Evolutionary conservation across 108 stramenopile species (phyloP).

Genomic region (Licmophora abbreviata): DNA sequence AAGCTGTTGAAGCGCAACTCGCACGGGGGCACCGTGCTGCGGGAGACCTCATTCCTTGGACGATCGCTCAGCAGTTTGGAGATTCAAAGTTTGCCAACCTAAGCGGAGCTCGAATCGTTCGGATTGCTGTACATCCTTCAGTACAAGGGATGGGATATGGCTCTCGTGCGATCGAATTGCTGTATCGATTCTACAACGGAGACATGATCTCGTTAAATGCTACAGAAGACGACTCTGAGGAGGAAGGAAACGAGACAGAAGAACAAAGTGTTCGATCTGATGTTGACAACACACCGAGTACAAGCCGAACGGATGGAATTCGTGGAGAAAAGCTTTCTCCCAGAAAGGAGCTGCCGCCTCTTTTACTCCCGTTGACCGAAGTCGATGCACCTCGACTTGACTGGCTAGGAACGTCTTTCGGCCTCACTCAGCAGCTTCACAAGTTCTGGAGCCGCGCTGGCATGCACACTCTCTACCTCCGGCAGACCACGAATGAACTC

Average conservation of each 20-base stretch:
- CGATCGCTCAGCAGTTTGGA: conserved; percentile 98
- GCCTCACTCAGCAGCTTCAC: conserved; percentile 85
- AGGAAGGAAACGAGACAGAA: conserved; percentile 19
- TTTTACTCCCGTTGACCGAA: conserved; percentile 84
- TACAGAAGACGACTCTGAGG: conserved; percentile 25
- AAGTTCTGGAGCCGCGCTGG: conserved; percentile 90
- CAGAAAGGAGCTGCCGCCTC: conserved; percentile 93
- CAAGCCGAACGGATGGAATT: conserved; percentile 23
- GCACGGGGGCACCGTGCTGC: conserved; percentile 90
- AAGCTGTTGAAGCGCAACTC: conserved; percentile 89
- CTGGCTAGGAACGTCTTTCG: conserved; percentile 96
- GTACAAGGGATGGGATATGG: conserved; percentile 98
- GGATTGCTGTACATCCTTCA: conserved; percentile 96
- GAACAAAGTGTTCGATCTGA: conserved; percentile 21
- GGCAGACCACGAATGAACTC: conserved; percentile 97
- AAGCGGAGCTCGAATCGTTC: conserved; percentile 94
- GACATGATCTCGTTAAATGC: conserved; percentile 71
- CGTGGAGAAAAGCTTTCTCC: conserved; percentile 83
- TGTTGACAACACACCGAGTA: conserved; percentile 24
- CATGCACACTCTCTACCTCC: conserved; percentile 89
- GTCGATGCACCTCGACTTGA: conserved; percentile 85
- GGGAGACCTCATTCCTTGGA: conserved; percentile 99
- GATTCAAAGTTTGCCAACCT: conserved; percentile 92
- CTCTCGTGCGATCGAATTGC: conserved; percentile 81
- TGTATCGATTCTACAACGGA: conserved; percentile 93